Evolutionary conservation across 78 protist genomes (phyloP).

Genomic region (Speleostelium caveatum): DNA sequence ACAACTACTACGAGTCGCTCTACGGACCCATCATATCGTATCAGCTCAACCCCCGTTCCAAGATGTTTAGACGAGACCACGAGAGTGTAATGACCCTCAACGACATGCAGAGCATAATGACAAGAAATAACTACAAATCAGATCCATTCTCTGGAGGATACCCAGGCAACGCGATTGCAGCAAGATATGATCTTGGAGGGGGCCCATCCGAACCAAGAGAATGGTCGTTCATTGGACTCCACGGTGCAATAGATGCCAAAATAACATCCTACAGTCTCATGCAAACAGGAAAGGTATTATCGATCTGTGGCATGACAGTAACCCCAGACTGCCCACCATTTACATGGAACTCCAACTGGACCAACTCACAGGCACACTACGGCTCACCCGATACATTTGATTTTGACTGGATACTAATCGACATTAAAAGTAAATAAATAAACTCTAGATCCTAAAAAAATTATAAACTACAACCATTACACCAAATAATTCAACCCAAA

Average conservation of each 20-base stretch:
- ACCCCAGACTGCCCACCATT: constrained; percentile 51
- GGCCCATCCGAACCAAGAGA: neutral
- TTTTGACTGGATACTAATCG: constrained; percentile 49
- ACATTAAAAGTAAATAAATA: too few relatives aligned
- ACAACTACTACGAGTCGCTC: constrained; percentile 14
- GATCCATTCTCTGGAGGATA: constrained; percentile 88
- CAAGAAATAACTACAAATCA: constrained; percentile 76
- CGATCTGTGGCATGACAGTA: constrained; percentile 35
- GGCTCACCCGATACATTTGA: constrained; percentile 48
- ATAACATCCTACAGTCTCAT: neutral
- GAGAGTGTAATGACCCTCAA: constrained; percentile 34
- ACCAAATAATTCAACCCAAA: too few relatives aligned
- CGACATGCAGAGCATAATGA: constrained; percentile 81
- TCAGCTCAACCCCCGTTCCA: constrained; percentile 77
- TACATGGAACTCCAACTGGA: neutral
- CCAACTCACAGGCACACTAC: neutral
- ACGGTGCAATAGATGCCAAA: constrained; percentile 61
- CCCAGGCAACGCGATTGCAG: constrained; percentile 85
- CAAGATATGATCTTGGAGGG: constrained; percentile 83
- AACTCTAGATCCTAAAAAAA: too few relatives aligned
- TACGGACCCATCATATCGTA: constrained; percentile 62
- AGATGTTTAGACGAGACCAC: constrained; percentile 72
- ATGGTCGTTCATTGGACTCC: constrained; percentile 20
- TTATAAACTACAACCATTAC: too few relatives aligned
- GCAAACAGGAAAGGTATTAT: neutral